phyloP scores from a whole-genome alignment of 495 filamentous ascomycete genomes.

The Daldinia concentrica region DNA sequence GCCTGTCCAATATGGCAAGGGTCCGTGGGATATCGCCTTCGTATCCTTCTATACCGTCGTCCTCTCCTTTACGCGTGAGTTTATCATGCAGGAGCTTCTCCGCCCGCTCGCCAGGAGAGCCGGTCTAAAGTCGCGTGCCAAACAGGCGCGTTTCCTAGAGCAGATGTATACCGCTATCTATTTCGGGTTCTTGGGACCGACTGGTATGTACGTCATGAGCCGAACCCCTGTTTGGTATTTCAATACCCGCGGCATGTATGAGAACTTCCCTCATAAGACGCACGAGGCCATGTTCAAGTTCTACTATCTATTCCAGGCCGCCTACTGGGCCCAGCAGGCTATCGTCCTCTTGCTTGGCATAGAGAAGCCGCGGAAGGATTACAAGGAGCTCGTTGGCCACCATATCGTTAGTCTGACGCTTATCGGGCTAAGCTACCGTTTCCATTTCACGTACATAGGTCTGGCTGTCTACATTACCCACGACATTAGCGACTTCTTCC shows the following conservation, averaged over 20 bases:
- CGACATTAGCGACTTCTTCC: slow-evolving; percentile 96
- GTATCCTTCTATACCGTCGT: slow-evolving; percentile 91
- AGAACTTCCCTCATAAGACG: slow-evolving; percentile 85
- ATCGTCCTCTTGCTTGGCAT: slow-evolving; percentile 88
- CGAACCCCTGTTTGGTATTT: slow-evolving; percentile 97
- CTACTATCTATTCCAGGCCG: slow-evolving; percentile 94
- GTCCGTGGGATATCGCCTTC: slow-evolving; percentile 82
- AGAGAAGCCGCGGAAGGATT: slow-evolving; percentile 97
- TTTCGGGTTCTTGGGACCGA: slow-evolving; percentile 85
- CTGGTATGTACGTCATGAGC: slow-evolving; percentile 92
- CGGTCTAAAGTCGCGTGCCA: slow-evolving; percentile 77
- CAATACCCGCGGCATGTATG: slow-evolving; percentile 90
- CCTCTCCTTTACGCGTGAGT: slow-evolving; percentile 92
- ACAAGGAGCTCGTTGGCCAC: slow-evolving; percentile 92
- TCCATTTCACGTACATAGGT: slow-evolving; percentile 99
- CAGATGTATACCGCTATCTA: slow-evolving; percentile 98
- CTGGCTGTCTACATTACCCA: slow-evolving; percentile 96
- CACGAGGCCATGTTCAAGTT: slow-evolving; percentile 92
- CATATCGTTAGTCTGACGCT: slow-evolving; percentile 92
- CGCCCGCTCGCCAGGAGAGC: slow-evolving; percentile 76
- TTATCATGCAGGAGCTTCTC: slow-evolving; percentile 92
- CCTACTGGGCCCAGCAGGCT: slow-evolving; percentile 96
- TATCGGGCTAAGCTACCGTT: slow-evolving; percentile 90
- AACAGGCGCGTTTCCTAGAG: slow-evolving; percentile 95
- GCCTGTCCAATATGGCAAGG: slow-evolving; percentile 87